Percentiles rank a stretch among this genome's conserved stretches.
phyloP scores from a whole-genome alignment of 805 yeast species.

The Saturnispora halmiae region DNA sequence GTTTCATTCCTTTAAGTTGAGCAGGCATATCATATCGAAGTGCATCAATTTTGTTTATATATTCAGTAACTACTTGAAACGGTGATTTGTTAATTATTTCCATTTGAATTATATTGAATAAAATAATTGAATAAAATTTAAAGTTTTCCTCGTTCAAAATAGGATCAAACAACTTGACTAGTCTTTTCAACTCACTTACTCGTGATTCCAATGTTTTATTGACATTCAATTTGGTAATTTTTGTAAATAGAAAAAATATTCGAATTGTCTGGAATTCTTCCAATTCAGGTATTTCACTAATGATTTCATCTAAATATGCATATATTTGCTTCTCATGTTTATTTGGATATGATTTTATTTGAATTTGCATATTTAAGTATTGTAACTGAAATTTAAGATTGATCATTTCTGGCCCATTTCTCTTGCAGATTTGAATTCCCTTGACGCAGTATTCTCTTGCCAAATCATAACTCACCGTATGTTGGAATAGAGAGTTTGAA shows the following conservation, averaged over 20 bases:
- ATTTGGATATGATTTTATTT: constrained; percentile 17
- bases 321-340: constrained; percentile 21
- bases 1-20: constrained; percentile 30
- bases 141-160: constrained; percentile 11
- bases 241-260: constrained; percentile 27
- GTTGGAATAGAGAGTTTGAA: constrained; percentile 31
- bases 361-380: constrained; percentile 31
- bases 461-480: constrained; percentile 32
- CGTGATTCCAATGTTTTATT: constrained; percentile 24
- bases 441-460: constrained; percentile 33
- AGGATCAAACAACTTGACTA: constrained; percentile 11
- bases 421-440: constrained; percentile 22
- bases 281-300: constrained; percentile 15
- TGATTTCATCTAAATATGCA: constrained; percentile 26
- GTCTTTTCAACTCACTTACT: constrained; percentile 13
- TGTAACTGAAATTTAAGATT: constrained; percentile 28
- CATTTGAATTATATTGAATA: constrained; percentile 26
- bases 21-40: constrained; percentile 16
- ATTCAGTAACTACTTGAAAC: constrained; percentile 17
- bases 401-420: constrained; percentile 19
- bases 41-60: constrained; percentile 17
- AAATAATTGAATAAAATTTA: constrained; percentile 19
- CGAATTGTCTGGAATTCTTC: constrained; percentile 12
- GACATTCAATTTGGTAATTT: constrained; percentile 27
- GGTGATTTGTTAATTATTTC: constrained; percentile 27